phyloP scores from a whole-genome alignment of 75 land plant genomes.

The Pseudotsuga menziesii region DNA sequence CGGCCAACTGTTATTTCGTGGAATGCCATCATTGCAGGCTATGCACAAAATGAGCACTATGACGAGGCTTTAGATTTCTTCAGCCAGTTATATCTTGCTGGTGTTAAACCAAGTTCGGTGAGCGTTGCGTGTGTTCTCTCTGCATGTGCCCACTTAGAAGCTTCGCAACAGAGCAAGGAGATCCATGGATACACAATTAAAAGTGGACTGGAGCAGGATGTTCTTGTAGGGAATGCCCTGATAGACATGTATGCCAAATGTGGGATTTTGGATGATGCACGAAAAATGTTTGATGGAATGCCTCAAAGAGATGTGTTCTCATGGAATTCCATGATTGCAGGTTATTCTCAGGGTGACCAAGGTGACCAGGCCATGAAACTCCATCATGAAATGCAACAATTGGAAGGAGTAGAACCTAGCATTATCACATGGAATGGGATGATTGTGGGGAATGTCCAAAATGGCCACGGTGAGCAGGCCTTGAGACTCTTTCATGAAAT shows the following conservation, averaged over 20 bases:
- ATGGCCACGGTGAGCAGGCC: slow-evolving; percentile 44
- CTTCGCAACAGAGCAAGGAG: background rate
- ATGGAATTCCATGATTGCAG: slow-evolving; percentile 40
- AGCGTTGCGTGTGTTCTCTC: too few relatives aligned
- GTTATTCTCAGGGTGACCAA: slow-evolving; percentile 15
- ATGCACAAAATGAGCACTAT: too few relatives aligned
- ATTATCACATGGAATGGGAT: slow-evolving; percentile 74
- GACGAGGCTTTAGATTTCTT: too few relatives aligned
- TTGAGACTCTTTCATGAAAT: slow-evolving; percentile 37
- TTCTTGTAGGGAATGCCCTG: background rate
- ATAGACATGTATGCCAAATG: slow-evolving; percentile 15
- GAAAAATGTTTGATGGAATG: slow-evolving; percentile 43
- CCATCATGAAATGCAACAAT: too few relatives aligned
- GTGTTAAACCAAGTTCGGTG: too few relatives aligned
- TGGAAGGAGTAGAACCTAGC: background rate
- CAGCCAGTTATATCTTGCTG: too few relatives aligned
- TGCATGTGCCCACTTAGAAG: background rate
- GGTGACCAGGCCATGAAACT: too few relatives aligned
- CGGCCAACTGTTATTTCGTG: too few relatives aligned
- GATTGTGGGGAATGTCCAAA: slow-evolving; percentile 44
- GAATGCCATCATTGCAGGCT: too few relatives aligned
- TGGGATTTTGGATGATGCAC: slow-evolving; percentile 37
- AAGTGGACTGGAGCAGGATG: background rate
- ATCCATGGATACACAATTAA: background rate
- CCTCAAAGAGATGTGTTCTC: slow-evolving; percentile 28